Evolutionary conservation across 352 stramenopile genomes (phyloP), one percentile per base, ranked within the genome.

Genomic region (Globisporangium lucens): DNA sequence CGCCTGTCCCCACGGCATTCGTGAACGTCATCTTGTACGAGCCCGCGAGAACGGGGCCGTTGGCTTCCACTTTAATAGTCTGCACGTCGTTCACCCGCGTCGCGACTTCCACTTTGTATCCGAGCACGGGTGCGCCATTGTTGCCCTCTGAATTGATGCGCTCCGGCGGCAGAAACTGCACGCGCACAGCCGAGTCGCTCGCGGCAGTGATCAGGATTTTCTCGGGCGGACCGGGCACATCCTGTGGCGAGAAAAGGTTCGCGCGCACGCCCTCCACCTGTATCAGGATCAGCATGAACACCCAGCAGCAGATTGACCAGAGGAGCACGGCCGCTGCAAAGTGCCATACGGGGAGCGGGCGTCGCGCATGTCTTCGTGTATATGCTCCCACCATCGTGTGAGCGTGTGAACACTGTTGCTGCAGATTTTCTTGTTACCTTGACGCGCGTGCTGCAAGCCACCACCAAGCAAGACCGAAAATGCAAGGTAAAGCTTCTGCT

Each of bases 31-130:
- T 69, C 41, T 76, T 83, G 73, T 93, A 94, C 10, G 65, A 58
- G 0, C 85, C 87, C 0, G 72, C 65, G 2, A 81, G 43, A 30
- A 94, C 66, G 6, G 83, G 82, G 0, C 83, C 85, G 51, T 79
- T 83, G 9, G 82, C 78, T 30, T 75, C 68, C 46, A 93, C 81
- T 7, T 79, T 76, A 72, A 94, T 89, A 15, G 73, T 90, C 46
- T 94, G 83, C 59, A 92, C 87, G 13, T 87, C 78, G 55, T 90
- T 68, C 41, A 94, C 75, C 47, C 82, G 82, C n/a, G 69, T 73
- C 5, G 87, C 85, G 38, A 94, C 68, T 47, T 94, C 85, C 61
- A 94, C 80, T 53, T 87, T 89, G 73, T 94, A 94, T 0, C 85
- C 85, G 12, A 94, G 68, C 51, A 94, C 82, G 1, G 85, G 85